phyloP scores from a whole-genome alignment of 352 stramenopile species.

The Thalassiosira hispida region DNA sequence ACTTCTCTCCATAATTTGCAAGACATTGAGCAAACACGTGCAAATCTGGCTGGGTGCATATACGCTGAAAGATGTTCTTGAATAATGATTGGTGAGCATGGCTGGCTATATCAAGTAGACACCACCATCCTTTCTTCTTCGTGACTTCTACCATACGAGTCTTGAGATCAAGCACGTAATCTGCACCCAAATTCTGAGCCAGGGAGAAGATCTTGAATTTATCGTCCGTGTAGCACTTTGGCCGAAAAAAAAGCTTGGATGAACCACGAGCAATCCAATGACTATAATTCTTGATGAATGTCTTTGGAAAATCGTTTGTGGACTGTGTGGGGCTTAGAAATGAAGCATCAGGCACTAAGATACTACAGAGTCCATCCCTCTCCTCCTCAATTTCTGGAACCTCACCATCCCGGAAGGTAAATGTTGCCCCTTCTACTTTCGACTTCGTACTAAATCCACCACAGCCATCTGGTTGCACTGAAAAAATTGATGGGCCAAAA shows the following conservation, averaged over 20 bases:
- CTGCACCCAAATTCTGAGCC: background rate
- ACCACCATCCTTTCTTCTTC: background rate
- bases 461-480: conserved; percentile 3
- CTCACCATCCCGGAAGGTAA: background rate
- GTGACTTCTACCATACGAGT: background rate
- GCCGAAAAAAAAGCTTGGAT: conserved; percentile 9
- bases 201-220: conserved; percentile 8
- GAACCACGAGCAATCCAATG: conserved; percentile 19
- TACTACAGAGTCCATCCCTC: background rate
- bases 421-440: conserved; percentile 5
- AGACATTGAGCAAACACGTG: conserved; percentile 26
- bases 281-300: conserved; percentile 21
- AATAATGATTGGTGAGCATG: conserved; percentile 7
- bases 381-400: background rate
- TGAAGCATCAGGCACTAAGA: conserved; percentile 9
- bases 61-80: conserved; percentile 14
- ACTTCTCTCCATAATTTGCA: background rate
- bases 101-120: conserved; percentile 21
- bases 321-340: background rate
- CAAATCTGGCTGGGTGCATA: conserved; percentile 14
- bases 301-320: conserved; percentile 12
- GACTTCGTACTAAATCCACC: conserved; percentile 15
- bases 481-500: conserved; percentile 15
- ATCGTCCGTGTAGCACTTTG: conserved; percentile 2
- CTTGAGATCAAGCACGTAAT: conserved; percentile 21